Evolutionary conservation across 139 green algal species (phyloP), one percentile per base, ranked within the genome.

Genomic region (Eudorina sp.): DNA sequence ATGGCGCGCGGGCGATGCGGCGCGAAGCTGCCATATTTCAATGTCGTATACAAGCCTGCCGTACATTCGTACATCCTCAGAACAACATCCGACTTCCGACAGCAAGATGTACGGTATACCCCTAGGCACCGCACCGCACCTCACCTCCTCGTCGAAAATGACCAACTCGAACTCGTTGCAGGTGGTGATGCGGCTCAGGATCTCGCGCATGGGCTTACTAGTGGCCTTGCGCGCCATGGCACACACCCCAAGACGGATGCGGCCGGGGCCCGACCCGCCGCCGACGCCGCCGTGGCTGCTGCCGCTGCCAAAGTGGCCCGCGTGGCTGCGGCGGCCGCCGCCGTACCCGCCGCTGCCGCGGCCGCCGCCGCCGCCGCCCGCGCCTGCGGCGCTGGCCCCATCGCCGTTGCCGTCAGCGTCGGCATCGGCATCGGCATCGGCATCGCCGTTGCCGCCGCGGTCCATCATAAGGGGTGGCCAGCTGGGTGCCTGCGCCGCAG

Each of bases 151-250:
- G 5, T 94, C 96, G 92, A 99, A 99, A 25, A 94, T 79, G 0
- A 97, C 66, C 25, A 99, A 91, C 53, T 99, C 95, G 90, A 99
- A 99, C 89, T 99, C 97, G 53, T 95, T 94, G 60, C 93, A 96
- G 11, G 88, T 77, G 19, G 88, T 84, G 31, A 99, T 89, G 9
- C 97, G 94, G 31, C 96, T 76, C 27, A 98, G 73, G 36, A 99
- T 99, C 43, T 97, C 92, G 0, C 79, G 81, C 97, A 99, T 99
- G 9, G 97, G 97, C 90, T 97, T 97, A 8, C 94, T 97, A 29
- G 69, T 58, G 0, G 96, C 94, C 90, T 99, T 99, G 78, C 97
- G 97, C 88, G 97, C 94, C 97, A 99, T 99, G 41, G 97, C 96
- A 72, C 93, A 95, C 0, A 97, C 89, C 46, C 93, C 93, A 43